A percentile compares a stretch with the other conserved stretches of the same genome.
These are phyloP conservation scores for Gossypium turneri DNA, from an alignment of 345 rosid species.

Conservation along the genomic window DNA sequence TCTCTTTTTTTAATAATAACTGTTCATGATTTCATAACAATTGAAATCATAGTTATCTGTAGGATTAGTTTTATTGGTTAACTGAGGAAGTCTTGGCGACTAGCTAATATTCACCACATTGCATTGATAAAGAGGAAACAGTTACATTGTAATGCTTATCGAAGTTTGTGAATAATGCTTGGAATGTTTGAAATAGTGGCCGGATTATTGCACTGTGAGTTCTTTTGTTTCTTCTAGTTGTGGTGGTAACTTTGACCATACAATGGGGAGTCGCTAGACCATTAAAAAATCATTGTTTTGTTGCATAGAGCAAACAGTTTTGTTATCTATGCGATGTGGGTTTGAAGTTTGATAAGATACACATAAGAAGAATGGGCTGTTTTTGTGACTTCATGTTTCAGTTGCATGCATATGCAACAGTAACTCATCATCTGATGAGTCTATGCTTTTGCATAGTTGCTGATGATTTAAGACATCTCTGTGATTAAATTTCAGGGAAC, in stretches of 20 bases:
- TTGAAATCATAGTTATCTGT: background rate
- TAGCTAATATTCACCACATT: background rate
- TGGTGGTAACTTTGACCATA: conserved; percentile 1
- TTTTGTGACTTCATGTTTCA: background rate
- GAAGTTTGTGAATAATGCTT: background rate
- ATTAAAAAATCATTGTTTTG: background rate
- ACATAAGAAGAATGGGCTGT: background rate
- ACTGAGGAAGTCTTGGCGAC: background rate
- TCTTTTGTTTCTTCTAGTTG: background rate
- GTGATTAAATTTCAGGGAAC: conserved; percentile 60
- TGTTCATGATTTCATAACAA: background rate
- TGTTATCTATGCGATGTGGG: background rate
- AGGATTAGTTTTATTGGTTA: background rate
- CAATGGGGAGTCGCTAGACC: background rate
- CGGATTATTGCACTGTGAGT: background rate
- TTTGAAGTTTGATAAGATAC: background rate
- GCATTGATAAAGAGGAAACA: background rate
- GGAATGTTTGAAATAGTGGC: background rate
- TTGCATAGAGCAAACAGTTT: conserved; percentile 1
- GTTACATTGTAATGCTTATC: background rate
- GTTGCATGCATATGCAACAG: background rate
- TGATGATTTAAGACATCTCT: background rate
- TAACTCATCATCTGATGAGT: background rate
- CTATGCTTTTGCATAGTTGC: background rate
- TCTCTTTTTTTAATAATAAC: background rate